Conservation (phyloP, 2,329 filamentous ascomycete genomes). For the Allantophomopsis cytisporea region DNA sequence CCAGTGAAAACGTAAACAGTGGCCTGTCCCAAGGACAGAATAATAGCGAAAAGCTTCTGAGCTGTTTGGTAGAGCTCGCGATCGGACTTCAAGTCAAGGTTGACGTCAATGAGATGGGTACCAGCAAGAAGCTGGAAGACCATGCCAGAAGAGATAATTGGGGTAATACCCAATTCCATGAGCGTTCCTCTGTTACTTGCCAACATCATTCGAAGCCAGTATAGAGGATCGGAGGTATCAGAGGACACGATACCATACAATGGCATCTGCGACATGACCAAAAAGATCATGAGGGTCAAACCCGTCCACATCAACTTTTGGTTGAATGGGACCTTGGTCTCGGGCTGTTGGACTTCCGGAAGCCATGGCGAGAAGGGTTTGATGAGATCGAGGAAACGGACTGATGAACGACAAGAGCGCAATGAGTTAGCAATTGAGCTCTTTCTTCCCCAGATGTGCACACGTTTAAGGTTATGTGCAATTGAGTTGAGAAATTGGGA, state of each 20-base stretch:
- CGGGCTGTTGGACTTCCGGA: slow-evolving; percentile 95
- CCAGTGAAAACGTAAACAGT: slow-evolving; percentile 97
- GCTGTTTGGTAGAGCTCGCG: slow-evolving; percentile 99
- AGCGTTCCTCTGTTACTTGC: slow-evolving; percentile 94
- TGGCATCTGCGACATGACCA: slow-evolving; percentile 99
- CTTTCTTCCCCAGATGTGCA: background rate
- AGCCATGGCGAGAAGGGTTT: slow-evolving; percentile 99
- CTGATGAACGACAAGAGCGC: slow-evolving; percentile 27
- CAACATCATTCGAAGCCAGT: slow-evolving; percentile 99
- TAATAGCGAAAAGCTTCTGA: slow-evolving; percentile 97
- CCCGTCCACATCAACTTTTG: slow-evolving; percentile 95
- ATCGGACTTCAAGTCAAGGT: slow-evolving; percentile 99
- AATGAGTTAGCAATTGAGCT: background rate
- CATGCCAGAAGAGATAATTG: slow-evolving; percentile 99
- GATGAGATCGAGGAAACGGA: slow-evolving; percentile 98
- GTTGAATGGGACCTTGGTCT: slow-evolving; percentile 98
- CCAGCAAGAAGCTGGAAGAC: slow-evolving; percentile 99
- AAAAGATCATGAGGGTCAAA: slow-evolving; percentile 91
- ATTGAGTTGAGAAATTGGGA: background rate
- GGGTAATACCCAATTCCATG: slow-evolving; percentile 95
- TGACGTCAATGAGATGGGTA: slow-evolving; percentile 99
- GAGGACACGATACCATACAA: slow-evolving; percentile 98
- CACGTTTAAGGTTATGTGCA: slow-evolving; percentile 9
- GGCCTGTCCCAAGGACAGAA: slow-evolving; percentile 92
- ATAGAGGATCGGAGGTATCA: slow-evolving; percentile 93